These are phyloP conservation scores for Pilobolus umbonatus DNA, from an alignment of 192 early-diverging fungal genomes.

Conservation along the genomic window DNA sequence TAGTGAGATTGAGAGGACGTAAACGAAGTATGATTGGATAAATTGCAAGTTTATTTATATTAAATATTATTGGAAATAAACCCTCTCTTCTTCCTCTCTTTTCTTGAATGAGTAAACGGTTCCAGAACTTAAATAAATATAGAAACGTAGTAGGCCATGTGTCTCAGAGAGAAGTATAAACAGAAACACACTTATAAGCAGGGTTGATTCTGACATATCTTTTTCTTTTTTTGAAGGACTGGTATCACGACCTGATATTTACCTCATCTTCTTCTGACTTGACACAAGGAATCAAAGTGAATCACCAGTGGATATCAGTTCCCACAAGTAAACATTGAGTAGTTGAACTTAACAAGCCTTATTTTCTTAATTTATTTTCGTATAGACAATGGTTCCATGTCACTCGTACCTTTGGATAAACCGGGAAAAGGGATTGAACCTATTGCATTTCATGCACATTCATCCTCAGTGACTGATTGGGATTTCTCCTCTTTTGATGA, in stretches of 20 bases:
- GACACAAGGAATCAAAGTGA: constrained; percentile 15
- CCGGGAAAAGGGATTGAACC: constrained; percentile 18
- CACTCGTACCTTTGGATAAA: constrained; percentile 16
- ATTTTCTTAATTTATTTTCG: not conserved
- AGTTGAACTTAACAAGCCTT: not conserved
- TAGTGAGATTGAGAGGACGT: constrained; percentile 73
- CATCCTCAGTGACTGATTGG: constrained; percentile 42
- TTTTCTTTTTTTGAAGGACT: constrained; percentile 19
- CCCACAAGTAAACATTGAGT: not conserved
- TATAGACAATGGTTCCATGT: constrained; percentile 23
- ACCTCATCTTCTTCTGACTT: constrained; percentile 20
- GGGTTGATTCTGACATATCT: not conserved
- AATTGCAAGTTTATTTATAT: too few species aligned
- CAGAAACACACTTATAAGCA: not conserved
- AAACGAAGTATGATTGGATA: constrained; percentile 77
- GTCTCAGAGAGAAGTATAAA: constrained; percentile 38
- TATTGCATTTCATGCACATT: constrained; percentile 37
- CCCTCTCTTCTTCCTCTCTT: not conserved
- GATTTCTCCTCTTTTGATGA: constrained; percentile 42
- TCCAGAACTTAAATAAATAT: constrained; percentile 36
- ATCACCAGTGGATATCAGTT: constrained; percentile 12
- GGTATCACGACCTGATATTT: constrained; percentile 22
- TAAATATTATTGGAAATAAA: not conserved
- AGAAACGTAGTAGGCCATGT: constrained; percentile 40
- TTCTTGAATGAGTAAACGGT: constrained; percentile 28